phyloP scores from a whole-genome alignment of 805 yeast species.

The Candida mattraensis region DNA sequence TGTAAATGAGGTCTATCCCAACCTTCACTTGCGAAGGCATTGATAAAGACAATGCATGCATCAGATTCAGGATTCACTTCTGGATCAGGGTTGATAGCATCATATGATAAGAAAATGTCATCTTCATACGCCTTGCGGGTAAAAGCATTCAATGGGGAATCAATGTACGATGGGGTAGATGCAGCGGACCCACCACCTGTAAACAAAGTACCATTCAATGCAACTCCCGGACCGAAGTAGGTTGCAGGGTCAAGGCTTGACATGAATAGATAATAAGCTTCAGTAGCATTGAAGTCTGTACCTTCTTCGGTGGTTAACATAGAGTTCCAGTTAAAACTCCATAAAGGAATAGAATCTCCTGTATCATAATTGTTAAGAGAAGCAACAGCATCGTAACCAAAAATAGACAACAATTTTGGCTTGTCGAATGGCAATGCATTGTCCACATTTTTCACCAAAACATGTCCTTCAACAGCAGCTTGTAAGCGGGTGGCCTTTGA shows the following conservation, averaged over 20 bases:
- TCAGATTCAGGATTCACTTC: conserved; percentile 45
- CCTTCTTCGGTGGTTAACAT: conserved; percentile 11
- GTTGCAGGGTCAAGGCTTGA: conserved; percentile 6
- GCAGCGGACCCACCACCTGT: conserved; percentile 70
- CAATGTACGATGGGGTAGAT: conserved; percentile 52
- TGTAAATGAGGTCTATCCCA: conserved; percentile 49
- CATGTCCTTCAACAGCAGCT: conserved; percentile 58
- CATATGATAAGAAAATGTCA: conserved; percentile 15
- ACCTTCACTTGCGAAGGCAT: conserved; percentile 60
- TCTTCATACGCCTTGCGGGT: conserved; percentile 39
- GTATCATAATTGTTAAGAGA: conserved; percentile 1
- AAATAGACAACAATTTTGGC: conserved; percentile 40
- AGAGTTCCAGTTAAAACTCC: conserved; percentile 9
- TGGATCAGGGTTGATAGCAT: conserved; percentile 39
- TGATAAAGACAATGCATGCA: conserved; percentile 54
- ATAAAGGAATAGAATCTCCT: conserved; percentile 4
- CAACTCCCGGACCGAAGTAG: conserved; percentile 15
- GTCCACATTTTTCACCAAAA: conserved; percentile 52
- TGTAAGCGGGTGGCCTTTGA: conserved; percentile 49
- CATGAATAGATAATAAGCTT: conserved; percentile 12
- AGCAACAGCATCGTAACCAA: conserved; percentile 19
- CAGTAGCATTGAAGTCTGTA: conserved; percentile 2
- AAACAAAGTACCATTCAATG: conserved; percentile 51
- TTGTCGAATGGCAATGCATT: conserved; percentile 55
- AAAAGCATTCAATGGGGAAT: conserved; percentile 59